These are phyloP conservation scores for Agrostemma githago DNA, from an alignment of 148 eudicot species.

Conservation along the genomic window DNA sequence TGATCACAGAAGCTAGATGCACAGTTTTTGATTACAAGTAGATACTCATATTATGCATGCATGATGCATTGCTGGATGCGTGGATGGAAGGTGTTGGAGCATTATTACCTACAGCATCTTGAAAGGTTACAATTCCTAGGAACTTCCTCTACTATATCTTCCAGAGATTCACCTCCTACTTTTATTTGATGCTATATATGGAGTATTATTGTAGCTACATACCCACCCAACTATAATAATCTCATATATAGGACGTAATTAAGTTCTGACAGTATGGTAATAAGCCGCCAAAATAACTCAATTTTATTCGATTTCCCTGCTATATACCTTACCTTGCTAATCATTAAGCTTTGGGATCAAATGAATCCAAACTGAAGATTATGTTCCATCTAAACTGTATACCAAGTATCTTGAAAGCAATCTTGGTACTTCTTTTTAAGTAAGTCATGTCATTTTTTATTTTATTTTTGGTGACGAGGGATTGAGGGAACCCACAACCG, in stretches of 20 bases:
- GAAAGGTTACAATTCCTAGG: neutral
- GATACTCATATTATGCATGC: too few species aligned
- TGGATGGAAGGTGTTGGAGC: slow-evolving; percentile 6
- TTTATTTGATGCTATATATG: too few species aligned
- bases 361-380: neutral
- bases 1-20: neutral
- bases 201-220: neutral
- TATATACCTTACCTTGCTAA: neutral
- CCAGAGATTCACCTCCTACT: neutral
- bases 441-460: neutral
- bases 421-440: neutral
- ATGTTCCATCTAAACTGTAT: neutral
- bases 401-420: neutral
- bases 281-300: slow-evolving; percentile 3
- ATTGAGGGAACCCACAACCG: too few species aligned
- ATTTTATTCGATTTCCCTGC: neutral
- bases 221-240: neutral
- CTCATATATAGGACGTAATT: neutral
- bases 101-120: neutral
- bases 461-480: too few species aligned
- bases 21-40: neutral
- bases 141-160: neutral
- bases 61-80: slow-evolving; percentile 7
- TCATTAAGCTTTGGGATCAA: neutral
- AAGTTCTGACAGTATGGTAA: neutral